Evolutionary conservation across 2,329 filamentous ascomycete genomes (phyloP).

Genomic region (Xylaria sp.): DNA sequence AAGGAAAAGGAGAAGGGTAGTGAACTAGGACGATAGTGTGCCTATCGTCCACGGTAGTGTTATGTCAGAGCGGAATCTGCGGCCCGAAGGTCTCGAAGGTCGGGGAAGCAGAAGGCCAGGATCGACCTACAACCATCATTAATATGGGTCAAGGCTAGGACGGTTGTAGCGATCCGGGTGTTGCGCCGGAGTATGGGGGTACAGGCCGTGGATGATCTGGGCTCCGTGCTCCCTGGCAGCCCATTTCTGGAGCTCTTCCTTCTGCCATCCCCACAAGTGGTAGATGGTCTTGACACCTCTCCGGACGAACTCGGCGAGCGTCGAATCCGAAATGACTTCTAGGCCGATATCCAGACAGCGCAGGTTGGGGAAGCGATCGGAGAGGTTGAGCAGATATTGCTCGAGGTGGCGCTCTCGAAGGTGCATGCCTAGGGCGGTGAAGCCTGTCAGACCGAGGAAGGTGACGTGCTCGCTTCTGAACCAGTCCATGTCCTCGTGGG

Average conservation of each 20-base stretch:
- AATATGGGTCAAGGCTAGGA: no score
- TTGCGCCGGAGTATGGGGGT: slow-evolving; percentile 10
- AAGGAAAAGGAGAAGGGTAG: no score
- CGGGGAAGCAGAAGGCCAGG: no score
- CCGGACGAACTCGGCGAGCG: slow-evolving; percentile 25
- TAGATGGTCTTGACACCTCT: slow-evolving; percentile 31
- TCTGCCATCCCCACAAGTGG: slow-evolving; percentile 8
- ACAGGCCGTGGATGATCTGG: slow-evolving; percentile 16
- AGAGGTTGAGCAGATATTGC: slow-evolving; percentile 16
- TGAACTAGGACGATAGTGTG: no score
- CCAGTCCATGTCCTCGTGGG: slow-evolving; percentile 19
- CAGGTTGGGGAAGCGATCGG: slow-evolving; percentile 32
- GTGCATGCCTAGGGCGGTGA: slow-evolving; percentile 54
- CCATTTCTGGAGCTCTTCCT: slow-evolving; percentile 26
- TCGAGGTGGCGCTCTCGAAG: slow-evolving; percentile 15
- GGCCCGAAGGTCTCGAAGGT: no score
- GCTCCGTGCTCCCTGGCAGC: slow-evolving; percentile 22
- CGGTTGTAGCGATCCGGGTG: slow-evolving; percentile 17
- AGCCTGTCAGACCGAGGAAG: slow-evolving; percentile 44
- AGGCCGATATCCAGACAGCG: slow-evolving; percentile 28
- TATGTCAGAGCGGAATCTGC: no score
- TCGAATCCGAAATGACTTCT: slow-evolving; percentile 23
- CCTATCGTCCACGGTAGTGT: no score
- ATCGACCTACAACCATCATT: no score
- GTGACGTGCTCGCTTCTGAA: slow-evolving; percentile 28